These are phyloP conservation scores for Larix kaempferi DNA, from an alignment of 75 land plant genomes.

Conservation along the genomic window DNA sequence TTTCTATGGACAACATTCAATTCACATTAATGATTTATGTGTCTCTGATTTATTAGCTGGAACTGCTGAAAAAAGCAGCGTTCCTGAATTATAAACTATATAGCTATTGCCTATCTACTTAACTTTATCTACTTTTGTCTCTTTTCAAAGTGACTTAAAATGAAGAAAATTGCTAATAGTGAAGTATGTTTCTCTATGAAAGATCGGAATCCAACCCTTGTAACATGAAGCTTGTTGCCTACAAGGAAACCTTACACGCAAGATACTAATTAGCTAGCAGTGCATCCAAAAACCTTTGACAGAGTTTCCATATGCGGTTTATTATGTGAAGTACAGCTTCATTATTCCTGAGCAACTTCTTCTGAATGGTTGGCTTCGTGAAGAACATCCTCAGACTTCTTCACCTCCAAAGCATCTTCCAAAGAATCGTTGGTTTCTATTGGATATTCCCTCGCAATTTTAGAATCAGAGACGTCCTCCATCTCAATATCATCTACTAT, in stretches of 20 bases:
- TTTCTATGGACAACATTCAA: background rate
- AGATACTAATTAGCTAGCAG: background rate
- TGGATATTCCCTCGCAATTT: background rate
- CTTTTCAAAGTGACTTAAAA: background rate
- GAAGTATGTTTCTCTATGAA: background rate
- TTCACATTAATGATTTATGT: background rate
- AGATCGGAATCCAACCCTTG: background rate
- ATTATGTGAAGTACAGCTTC: background rate
- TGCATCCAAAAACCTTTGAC: background rate
- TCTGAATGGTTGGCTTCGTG: slow-evolving; percentile 5
- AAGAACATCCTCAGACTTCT: slow-evolving; percentile 4
- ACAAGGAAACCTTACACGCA: background rate
- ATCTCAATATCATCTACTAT: background rate
- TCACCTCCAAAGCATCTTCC: background rate
- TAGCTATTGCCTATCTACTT: background rate
- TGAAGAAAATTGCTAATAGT: background rate
- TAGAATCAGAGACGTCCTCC: no score
- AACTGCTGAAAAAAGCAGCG: background rate
- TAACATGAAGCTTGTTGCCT: background rate
- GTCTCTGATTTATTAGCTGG: background rate
- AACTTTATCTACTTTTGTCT: background rate
- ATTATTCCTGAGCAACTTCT: slow-evolving; percentile 1
- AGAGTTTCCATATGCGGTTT: background rate
- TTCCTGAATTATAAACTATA: background rate
- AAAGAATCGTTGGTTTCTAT: background rate